Evolutionary conservation across 129 eudicot genomes (phyloP).

Genomic region (Oenanthe sinensis): DNA sequence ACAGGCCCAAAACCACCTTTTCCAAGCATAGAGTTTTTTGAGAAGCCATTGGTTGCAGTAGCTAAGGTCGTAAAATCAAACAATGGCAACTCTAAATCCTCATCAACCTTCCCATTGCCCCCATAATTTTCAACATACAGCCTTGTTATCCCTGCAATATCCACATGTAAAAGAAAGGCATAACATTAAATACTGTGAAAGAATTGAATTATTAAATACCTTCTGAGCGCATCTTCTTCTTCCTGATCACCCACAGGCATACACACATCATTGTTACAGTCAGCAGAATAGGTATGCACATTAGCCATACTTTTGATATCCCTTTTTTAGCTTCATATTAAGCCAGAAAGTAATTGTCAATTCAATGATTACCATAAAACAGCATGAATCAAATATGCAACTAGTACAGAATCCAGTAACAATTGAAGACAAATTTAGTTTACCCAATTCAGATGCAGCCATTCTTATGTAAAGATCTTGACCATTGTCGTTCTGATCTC

Average conservation of each 20-base stretch:
- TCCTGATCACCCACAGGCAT: neutral
- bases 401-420: neutral
- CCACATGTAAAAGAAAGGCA: neutral
- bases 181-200: neutral
- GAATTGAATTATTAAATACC: neutral
- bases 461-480: constrained; percentile 38
- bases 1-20: constrained; percentile 57
- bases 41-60: constrained; percentile 35
- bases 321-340: neutral
- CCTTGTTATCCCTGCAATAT: neutral
- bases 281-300: neutral
- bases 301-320: neutral
- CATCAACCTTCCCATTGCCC: constrained; percentile 14
- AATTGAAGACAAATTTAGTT: neutral
- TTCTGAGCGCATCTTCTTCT: neutral
- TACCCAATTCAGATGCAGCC: constrained; percentile 40
- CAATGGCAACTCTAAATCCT: constrained; percentile 39
- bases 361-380: neutral
- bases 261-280: neutral
- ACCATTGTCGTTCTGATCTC: constrained; percentile 12
- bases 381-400: neutral
- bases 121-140: neutral
- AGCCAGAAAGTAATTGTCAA: neutral
- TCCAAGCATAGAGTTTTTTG: constrained; percentile 33
- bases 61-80: constrained; percentile 23